Conservation (phyloP, 2,329 filamentous ascomycete species). For the Dendrostoma leiphaemia region DNA sequence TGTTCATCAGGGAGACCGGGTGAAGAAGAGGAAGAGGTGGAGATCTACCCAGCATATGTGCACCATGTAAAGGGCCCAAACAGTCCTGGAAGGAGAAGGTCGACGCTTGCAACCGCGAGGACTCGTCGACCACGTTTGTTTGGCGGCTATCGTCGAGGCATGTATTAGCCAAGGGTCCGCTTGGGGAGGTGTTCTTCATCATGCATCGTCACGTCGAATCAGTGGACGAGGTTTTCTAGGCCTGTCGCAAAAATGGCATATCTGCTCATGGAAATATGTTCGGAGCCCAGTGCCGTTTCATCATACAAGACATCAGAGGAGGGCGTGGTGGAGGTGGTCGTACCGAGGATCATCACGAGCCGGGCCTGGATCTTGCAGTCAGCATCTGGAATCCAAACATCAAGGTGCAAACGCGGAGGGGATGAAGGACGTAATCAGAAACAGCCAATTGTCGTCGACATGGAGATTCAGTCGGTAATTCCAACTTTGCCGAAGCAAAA, state of each 20-base stretch:
- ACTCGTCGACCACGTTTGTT: neutral
- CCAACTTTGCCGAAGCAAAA: slow-evolving; percentile 71
- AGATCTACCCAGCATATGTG: slow-evolving; percentile 25
- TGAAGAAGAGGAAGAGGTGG: neutral
- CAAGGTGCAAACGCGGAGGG: slow-evolving; percentile 23
- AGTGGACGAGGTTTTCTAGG: slow-evolving; percentile 99
- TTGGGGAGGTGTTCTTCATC: neutral
- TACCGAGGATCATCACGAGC: slow-evolving; percentile 18
- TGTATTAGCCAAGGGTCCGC: slow-evolving; percentile 2
- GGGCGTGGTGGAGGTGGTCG: neutral
- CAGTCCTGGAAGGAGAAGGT: neutral
- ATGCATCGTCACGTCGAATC: slow-evolving; percentile 43
- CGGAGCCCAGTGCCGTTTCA: slow-evolving; percentile 98
- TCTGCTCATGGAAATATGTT: slow-evolving; percentile 70
- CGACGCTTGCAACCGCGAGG: neutral
- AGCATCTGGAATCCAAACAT: slow-evolving; percentile 16
- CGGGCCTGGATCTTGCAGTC: slow-evolving; percentile 16
- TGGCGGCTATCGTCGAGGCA: neutral
- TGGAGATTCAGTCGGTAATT: slow-evolving; percentile 89
- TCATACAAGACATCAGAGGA: slow-evolving; percentile 52
- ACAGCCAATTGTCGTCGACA: slow-evolving; percentile 86
- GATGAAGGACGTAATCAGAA: slow-evolving; percentile 56
- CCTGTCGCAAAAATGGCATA: slow-evolving; percentile 90
- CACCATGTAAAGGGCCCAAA: neutral
- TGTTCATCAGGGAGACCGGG: slow-evolving; percentile 36